Evolutionary conservation across 306 rosid genomes (phyloP).

Genomic region (Quercus berberidifolia): DNA sequence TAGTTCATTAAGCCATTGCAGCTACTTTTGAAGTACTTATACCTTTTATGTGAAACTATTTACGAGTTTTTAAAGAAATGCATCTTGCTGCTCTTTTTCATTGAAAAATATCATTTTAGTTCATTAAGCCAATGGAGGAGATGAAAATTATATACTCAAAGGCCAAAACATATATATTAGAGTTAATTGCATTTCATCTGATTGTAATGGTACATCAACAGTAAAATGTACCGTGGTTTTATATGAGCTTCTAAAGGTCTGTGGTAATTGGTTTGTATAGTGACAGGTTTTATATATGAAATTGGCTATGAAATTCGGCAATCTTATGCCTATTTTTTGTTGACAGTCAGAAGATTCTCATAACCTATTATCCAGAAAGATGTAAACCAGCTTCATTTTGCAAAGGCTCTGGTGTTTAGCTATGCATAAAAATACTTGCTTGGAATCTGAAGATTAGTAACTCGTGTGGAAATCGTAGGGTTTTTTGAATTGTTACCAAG

Average conservation of each 20-base stretch:
- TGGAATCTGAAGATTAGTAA: background rate
- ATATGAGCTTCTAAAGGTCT: background rate
- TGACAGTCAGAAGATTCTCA: background rate
- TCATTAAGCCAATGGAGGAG: background rate
- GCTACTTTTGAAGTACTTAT: background rate
- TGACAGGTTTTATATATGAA: background rate
- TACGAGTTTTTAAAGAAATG: background rate
- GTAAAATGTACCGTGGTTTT: background rate
- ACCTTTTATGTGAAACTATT: background rate
- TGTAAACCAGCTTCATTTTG: background rate
- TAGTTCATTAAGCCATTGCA: background rate
- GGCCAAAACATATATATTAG: background rate
- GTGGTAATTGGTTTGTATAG: background rate
- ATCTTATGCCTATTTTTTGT: background rate
- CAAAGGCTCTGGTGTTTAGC: background rate
- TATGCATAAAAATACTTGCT: background rate
- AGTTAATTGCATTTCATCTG: background rate
- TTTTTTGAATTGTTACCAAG: background rate
- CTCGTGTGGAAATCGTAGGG: background rate
- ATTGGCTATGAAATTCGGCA: background rate
- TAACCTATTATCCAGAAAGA: background rate
- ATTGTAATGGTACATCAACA: background rate
- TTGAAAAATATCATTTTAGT: background rate
- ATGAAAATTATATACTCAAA: background rate
- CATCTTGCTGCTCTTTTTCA: background rate